Conservation (phyloP, 1,284 basidiomycete species). For the Papiliotrema flavescens region DNA sequence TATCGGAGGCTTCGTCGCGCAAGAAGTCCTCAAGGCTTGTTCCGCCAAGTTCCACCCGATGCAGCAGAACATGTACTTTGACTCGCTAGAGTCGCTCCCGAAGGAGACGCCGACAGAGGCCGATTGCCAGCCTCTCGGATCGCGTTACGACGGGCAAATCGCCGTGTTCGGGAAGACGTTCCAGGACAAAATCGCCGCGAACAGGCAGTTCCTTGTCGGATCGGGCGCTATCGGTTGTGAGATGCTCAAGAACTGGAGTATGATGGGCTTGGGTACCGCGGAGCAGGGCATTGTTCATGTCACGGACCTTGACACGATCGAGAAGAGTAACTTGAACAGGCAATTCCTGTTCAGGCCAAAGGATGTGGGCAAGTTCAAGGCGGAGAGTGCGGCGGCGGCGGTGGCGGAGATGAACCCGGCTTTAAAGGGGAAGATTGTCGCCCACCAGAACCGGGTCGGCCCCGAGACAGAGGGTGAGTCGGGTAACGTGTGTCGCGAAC, state of each 20-base stretch:
- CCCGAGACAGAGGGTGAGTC: conserved; percentile 82
- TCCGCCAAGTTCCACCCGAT: conserved; percentile 99
- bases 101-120: conserved; percentile 68
- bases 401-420: conserved; percentile 97
- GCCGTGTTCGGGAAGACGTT: conserved; percentile 92
- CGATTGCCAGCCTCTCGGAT: conserved; percentile 77
- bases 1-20: conserved; percentile 95
- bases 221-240: conserved; percentile 99
- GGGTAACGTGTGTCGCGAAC: background rate
- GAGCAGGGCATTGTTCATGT: conserved; percentile 82
- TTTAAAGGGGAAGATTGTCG: conserved; percentile 79
- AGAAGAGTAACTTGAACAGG: conserved; percentile 97
- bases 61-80: conserved; percentile 94
- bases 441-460: conserved; percentile 93
- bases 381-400: conserved; percentile 88
- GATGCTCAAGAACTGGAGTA: conserved; percentile 99
- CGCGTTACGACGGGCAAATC: conserved; percentile 91
- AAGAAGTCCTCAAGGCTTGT: conserved; percentile 95
- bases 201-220: conserved; percentile 94
- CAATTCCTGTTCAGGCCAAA: conserved; percentile 98
- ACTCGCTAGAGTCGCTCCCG: conserved; percentile 93
- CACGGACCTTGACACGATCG: conserved; percentile 97
- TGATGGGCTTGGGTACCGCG: conserved; percentile 93
- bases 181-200: conserved; percentile 88
- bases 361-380: conserved; percentile 97